Base-by-base conservation (phyloP, 257 asterid species). In the Knoxia roxburghii region DNA sequence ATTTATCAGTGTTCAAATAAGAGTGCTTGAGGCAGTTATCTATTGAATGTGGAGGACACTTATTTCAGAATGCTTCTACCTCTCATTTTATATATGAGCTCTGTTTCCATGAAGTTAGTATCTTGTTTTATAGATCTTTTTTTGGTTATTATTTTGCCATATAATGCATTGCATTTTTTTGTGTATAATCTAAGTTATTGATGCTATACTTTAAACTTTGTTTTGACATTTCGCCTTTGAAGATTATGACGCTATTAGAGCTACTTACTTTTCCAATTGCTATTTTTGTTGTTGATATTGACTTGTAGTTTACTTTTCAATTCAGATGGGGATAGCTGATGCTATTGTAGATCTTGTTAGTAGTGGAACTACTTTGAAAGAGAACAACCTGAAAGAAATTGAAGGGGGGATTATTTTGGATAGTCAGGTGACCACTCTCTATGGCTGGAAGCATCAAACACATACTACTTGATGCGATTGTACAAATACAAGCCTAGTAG, bases 321-420 rank as follows among this genome's bases (percentile, higher is more conserved):
- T 54, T 41, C 20, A 91, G 99, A 94, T 94, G 99, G 99, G 99
- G 65, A 94, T 85, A 76, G 97, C 99, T 58, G 99, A 94, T 80
- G 99, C 97, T 57, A 94, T 94, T 55, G 95, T 94, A 74, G 99
- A 94, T 74, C 99, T 94, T 65, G 99, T 94, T 75, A 94, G 99
- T 68, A 94, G 99, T 55, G 99, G 99, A 78, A 93, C 96, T 67
- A 94, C 99, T 46, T 73, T 94, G 81, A 85, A 79, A 70, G 99
- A 93, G 67, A 93, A 93, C 75, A 90, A 90, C 79, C 79, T 93
- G 85, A 93, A 93, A 81, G 97, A 90, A 83, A 90, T 94, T 39
- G 90, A 82, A 74, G 99, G 93, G 73, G 99, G 99, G 74, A 71
- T 82, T 64, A 86, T 94, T 78, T 66, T 94, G 84, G 87, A 88